Evolutionary conservation across 352 stramenopile species (phyloP), one percentile per base, ranked within the genome.

Genomic region (Pythium folliculosum): DNA sequence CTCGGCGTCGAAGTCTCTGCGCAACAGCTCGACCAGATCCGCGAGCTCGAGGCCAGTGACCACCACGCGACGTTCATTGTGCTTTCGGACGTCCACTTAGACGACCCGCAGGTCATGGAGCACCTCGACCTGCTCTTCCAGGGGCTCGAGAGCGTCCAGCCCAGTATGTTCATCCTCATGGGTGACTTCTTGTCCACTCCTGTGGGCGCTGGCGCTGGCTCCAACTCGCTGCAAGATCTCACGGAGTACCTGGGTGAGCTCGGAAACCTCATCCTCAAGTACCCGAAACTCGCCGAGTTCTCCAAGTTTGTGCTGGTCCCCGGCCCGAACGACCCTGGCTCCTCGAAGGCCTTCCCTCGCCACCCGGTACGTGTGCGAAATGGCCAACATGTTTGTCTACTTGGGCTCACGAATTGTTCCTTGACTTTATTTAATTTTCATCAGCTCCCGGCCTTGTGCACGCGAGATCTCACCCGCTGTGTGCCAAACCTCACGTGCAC

Each of bases 121-220:
- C 90, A 96, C 59, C 79, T 99, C 37, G 83, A 96, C 61, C 63
- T 87, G 30, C 76, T 99, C 32, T 96, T 99, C 57, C 80, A 94
- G 48, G 92, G 88, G 1, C 90, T 96, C 32, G 80, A 96, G 55
- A 81, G 74, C 22, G 75, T 96, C 13, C 59, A 84, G 52, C 84
- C 87, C 12, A 83, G 84, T 21, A 67, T 98, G 21, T 98, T 98
- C 68, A 84, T 98, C 16, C 82, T 98, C 23, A 98, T 98, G 91
- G 95, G 95, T 48, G 92, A 98, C 72, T 98, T 98, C 64, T 81
- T 92, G 52, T 95, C 88, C 8, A 77, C 78, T 2, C 86, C 88
- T 10, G 85, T 96, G 5, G 90, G 88, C 65, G 77, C 84, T 63
- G 82, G 86, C 54, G 71, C 78, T 3, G 79, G 76, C 14, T 89